Evolutionary conservation across 768 basidiomycete species (phyloP), one percentile per base, ranked within the genome.

Genomic region (Mycena maculata): DNA sequence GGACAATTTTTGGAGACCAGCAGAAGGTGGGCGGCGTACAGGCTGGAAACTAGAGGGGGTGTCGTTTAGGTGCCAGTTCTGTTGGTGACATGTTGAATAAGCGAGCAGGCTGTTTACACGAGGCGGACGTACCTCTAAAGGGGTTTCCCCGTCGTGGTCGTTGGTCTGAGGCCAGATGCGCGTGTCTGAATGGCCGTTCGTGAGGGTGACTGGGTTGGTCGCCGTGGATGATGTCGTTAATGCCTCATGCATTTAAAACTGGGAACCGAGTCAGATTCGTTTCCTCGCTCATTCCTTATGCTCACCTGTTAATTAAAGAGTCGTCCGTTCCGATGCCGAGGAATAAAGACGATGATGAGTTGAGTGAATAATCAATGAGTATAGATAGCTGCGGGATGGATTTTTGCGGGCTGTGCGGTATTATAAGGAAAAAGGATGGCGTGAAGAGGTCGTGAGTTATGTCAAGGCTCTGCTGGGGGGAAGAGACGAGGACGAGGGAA

Each of bases 231-330:
- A 74, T 69, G 78, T 84, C 84, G 87, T 85, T 80, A 89, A 87
- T 84, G 86, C 84, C 81, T 87, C 85, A 86, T 87, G 87, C 89
- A 91, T 91, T 86, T 86, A 87, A 87, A 86, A 80, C 77, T 81
- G 60, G 52, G 42, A 57, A 56, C 9, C 13, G 11, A 11, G 20
- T 22, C 16, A n/a, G 39, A 73, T 77, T 71, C 59, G 69, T 68
- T 63, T 76, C 72, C 67, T 62, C 66, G 64, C 72, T 69, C 63
- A 67, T 53, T 68, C 65, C 63, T 55, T 47, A 42, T 48, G 47
- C 80, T 77, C 73, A 79, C 83, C 82, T 79, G 80, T 79, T 81
- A 81, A 84, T 83, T 83, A 80, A 76, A 70, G 65, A 60, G 61
- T 65, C 71, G 76, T 65, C 61, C 68, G 57, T 72, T 72, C 70